Percentiles rank a stretch among this genome's conserved stretches.
phyloP scores from a whole-genome alignment of 2,329 filamentous ascomycete species.

The Neonectria magnoliae region DNA sequence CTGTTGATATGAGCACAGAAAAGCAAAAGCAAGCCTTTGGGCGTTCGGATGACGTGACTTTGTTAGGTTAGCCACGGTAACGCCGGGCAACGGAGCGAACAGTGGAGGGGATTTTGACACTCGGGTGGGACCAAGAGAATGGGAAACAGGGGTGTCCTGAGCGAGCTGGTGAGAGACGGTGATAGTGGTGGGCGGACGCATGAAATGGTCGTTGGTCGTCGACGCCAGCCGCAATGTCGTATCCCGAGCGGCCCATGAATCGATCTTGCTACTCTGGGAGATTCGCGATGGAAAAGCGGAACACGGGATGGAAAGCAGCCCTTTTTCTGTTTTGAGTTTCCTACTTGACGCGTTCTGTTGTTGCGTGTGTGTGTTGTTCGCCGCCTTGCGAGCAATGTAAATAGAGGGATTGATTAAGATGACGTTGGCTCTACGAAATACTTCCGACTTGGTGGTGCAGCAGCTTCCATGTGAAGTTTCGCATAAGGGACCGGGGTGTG shows the following conservation, averaged over 20 bases:
- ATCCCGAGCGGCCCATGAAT: constrained; percentile 1
- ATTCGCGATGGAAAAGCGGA: constrained; percentile 12
- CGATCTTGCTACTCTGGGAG: constrained; percentile 1
- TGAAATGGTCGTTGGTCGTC: neutral
- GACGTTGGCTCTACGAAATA: constrained; percentile 8
- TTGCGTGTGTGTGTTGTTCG: constrained; percentile 3
- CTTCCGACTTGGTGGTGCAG: neutral
- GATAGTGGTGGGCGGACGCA: neutral
- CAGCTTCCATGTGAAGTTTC: constrained; percentile 23
- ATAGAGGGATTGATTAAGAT: constrained; percentile 11
- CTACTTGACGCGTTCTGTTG: neutral
- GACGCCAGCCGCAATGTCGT: constrained; percentile 5
- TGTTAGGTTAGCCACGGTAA: constrained; percentile 17
- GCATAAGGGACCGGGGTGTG: constrained; percentile 19
- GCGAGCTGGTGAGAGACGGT: neutral
- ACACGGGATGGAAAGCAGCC: neutral
- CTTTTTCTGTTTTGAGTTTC: constrained; percentile 2
- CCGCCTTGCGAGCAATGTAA: constrained; percentile 14
- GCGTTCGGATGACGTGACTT: constrained; percentile 21
- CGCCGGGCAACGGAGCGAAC: constrained; percentile 20
- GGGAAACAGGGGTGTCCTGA: constrained; percentile 12
- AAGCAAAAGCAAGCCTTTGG: constrained; percentile 5
- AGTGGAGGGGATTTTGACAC: constrained; percentile 1
- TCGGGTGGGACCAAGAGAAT: neutral
- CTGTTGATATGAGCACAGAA: constrained; percentile 6